Evolutionary conservation across 2,329 filamentous ascomycete species (phyloP), one percentile per base, ranked within the genome.

Genomic region (Calcarisporium arbuscula): DNA sequence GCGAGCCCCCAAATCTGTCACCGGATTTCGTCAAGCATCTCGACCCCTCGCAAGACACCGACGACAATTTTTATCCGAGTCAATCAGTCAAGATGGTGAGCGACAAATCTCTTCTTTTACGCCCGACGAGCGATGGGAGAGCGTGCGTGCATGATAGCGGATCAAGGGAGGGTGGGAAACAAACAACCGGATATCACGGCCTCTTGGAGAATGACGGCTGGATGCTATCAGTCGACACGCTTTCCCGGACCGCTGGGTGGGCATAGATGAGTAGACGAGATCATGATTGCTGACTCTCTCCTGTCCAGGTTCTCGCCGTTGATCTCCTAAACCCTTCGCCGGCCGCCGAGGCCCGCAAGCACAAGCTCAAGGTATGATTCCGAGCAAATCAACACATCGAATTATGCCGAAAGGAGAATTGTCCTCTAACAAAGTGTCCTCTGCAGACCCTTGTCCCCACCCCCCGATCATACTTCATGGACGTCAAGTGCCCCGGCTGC

Each of bases 401-500:
- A n/a, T n/a, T n/a, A n/a, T n/a, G n/a, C n/a, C n/a, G n/a, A n/a
- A n/a, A n/a, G n/a, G n/a, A n/a, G n/a, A n/a, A n/a, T n/a, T n/a
- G n/a, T n/a, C n/a, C 15, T 20, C 23, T 15, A 30, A 21, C 26
- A 28, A 44, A 32, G 21, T 19, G 41, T 23, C 20, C 12, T 30
- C 14, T 35, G 45, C 53, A 94, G 88, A 88, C 79, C 54, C 85
- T 98, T 60, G 92, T 98, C 65, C 92, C 92, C 60, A 83, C 80
- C 52, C 92, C 92, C 61, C 87, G 92, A 68, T 96, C 90, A 54
- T 98, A 96, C 85, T 98, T 98, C 86, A 98, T 98, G 92, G 92
- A 98, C 68, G 92, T 98, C 78, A 98, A 98, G 85, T 98, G 92
- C 85, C 92, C 92, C 67, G 92, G 92, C 62, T 98, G 92, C 86